phyloP scores from a whole-genome alignment of 352 stramenopile genomes.

The Phytophthora meadii region DNA sequence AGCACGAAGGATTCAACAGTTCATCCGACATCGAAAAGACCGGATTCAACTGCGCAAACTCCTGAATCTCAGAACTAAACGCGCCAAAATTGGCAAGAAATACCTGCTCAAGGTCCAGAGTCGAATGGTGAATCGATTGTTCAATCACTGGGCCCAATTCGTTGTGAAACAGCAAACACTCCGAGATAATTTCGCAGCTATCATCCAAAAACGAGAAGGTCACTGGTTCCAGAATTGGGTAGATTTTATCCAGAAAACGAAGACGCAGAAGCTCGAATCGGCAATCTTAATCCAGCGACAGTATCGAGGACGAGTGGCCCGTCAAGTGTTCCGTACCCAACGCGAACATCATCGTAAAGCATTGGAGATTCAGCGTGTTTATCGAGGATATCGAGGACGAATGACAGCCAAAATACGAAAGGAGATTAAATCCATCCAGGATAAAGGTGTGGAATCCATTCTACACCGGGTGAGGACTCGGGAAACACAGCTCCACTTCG shows the following conservation, averaged over 20 bases:
- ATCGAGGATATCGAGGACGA: constrained; percentile 53
- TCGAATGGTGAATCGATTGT: constrained; percentile 52
- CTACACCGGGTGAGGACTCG: constrained; percentile 44
- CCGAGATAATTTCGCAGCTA: constrained; percentile 49
- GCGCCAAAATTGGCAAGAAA: constrained; percentile 53
- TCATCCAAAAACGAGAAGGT: constrained; percentile 47
- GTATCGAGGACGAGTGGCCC: constrained; percentile 59
- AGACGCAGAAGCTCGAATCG: constrained; percentile 32
- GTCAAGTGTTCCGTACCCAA: constrained; percentile 53
- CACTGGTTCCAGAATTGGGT: constrained; percentile 66
- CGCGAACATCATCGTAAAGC: constrained; percentile 36
- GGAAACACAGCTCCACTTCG: constrained; percentile 37
- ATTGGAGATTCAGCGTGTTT: constrained; percentile 60
- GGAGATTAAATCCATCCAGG: constrained; percentile 45
- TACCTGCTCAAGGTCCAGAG: constrained; percentile 66
- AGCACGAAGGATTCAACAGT: constrained; percentile 48
- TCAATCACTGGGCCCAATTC: constrained; percentile 63
- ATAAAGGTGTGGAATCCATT: constrained; percentile 31
- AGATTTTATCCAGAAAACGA: constrained; percentile 36
- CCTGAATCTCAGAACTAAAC: constrained; percentile 55
- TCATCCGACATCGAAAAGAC: constrained; percentile 29
- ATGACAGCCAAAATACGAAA: constrained; percentile 14
- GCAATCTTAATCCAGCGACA: constrained; percentile 66
- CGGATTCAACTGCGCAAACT: constrained; percentile 38
- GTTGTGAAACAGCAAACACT: constrained; percentile 46